phyloP scores from a whole-genome alignment of 192 early-diverging fungal species.

The Backusella luteola region DNA sequence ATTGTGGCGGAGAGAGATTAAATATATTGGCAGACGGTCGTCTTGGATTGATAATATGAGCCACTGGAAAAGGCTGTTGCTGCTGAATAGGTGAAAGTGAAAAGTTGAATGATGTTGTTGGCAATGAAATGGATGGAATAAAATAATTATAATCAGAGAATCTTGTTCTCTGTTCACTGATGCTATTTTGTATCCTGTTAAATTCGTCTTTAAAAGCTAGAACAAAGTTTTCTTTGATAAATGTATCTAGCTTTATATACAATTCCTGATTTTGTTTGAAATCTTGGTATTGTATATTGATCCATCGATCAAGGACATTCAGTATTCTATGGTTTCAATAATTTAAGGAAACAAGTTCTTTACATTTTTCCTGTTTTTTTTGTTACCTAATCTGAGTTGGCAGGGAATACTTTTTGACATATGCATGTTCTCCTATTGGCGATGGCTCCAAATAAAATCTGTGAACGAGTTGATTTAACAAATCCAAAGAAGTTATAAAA shows the following conservation, averaged over 20 bases:
- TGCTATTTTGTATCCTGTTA: background rate
- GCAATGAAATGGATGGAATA: background rate
- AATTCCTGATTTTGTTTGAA: conserved; percentile 46
- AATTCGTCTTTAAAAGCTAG: conserved; percentile 45
- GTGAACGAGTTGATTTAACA: conserved; percentile 55
- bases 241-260: conserved; percentile 42
- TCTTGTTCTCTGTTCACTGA: conserved; percentile 10
- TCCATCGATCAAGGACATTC: conserved; percentile 60
- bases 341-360: background rate
- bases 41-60: background rate
- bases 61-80: background rate
- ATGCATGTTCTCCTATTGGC: conserved; percentile 33
- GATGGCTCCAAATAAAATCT: conserved; percentile 56
- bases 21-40: background rate
- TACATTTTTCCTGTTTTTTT: background rate
- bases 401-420: conserved; percentile 46
- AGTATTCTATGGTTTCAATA: conserved; percentile 44
- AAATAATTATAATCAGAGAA: background rate
- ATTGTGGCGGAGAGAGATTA: conserved; percentile 24
- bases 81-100: background rate
- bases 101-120: background rate
- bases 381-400: conserved; percentile 56
- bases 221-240: conserved; percentile 45
- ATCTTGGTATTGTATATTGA: conserved; percentile 59
- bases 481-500: conserved; percentile 54